Conservation (phyloP, 495 filamentous ascomycete genomes). For the Pseudevernia furfuracea region DNA sequence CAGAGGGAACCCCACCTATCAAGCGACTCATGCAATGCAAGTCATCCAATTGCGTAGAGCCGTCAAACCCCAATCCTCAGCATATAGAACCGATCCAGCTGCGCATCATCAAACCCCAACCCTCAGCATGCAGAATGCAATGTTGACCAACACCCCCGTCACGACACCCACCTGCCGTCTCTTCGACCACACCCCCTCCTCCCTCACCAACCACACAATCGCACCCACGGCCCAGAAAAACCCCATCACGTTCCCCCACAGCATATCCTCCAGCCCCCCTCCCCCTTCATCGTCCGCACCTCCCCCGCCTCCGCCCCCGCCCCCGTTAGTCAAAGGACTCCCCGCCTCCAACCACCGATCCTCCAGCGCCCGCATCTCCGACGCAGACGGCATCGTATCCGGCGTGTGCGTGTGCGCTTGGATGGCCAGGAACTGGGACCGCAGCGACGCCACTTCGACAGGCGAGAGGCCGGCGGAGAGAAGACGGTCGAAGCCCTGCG, state of each 20-base stretch:
- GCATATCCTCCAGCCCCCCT: conserved; percentile 68
- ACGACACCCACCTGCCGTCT: conserved; percentile 76
- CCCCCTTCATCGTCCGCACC: conserved; percentile 49
- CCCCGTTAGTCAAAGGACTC: conserved; percentile 29
- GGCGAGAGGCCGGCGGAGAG: conserved; percentile 71
- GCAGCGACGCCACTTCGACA: conserved; percentile 70
- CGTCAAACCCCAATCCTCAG: not conserved
- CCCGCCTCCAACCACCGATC: conserved; percentile 85
- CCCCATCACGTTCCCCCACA: conserved; percentile 80
- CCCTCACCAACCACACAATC: conserved; percentile 72
- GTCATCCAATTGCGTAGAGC: not conserved
- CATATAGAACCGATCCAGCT: not conserved
- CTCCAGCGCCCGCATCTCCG: conserved; percentile 60
- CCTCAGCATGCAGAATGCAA: conserved; percentile 60
- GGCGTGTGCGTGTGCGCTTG: conserved; percentile 71
- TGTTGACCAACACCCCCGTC: conserved; percentile 68
- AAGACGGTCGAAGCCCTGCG: conserved; percentile 82
- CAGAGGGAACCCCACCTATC: not conserved
- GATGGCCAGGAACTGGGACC: conserved; percentile 75
- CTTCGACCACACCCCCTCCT: conserved; percentile 82
- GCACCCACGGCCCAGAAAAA: conserved; percentile 92
- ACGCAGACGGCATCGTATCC: conserved; percentile 68
- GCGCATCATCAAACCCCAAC: conserved; percentile 25
- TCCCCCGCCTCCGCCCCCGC: conserved; percentile 34
- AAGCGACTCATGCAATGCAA: conserved; percentile 6